Base-by-base conservation (phyloP, 257 asterid species). In the Solanum neorickii region DNA sequence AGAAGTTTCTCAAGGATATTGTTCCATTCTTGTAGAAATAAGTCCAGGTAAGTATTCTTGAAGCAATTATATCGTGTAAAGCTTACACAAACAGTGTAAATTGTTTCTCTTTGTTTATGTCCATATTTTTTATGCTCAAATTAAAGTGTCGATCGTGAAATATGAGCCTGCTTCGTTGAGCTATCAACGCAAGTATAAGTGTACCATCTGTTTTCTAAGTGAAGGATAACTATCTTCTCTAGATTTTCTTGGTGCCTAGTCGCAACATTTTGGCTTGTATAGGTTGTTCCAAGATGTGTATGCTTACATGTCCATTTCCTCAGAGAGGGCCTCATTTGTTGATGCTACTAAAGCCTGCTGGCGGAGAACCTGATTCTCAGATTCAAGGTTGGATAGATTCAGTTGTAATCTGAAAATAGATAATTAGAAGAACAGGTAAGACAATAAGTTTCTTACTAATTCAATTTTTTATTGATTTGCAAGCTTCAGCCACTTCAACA, bases 321-420 rank as follows among this genome's bases (percentile, higher is more conserved):
- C 98, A 8, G 91, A 89, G 83, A 90, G 87, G 88, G 92, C 98
- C 86, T 95, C 98, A 90, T 92, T 92, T 47, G 95, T 91, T 73
- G 99, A 91, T 87, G 93, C 93, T 84, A 91, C 95, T 93, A 95
- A 92, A 88, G 95, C 98, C 93, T 96, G 98, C 93, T 96, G 98
- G 29, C 99, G 95, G 66, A 96, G 94, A 90, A 96, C 96, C 92
- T 93, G 98, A 91, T 96, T 96, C 94, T 96, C 99, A 3, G 98
- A 92, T 86, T 96, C 99, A 74, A 95, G 98, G 90, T 94, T 96
- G 83, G 98, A 94, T 83, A 95, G 82, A 88, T 94, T 96, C 89
- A 86, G 87, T 91, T 94, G 96, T 88, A 96, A 87, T 92, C 98
- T 96, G 97, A 82, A 89, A 74, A 74, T 69, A 88, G 85, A 86